A percentile compares a stretch with the other conserved stretches of the same genome.
Evolutionary conservation across 2,329 filamentous ascomycete genomes (phyloP).

Genomic region (Xylariaceae sp.): DNA sequence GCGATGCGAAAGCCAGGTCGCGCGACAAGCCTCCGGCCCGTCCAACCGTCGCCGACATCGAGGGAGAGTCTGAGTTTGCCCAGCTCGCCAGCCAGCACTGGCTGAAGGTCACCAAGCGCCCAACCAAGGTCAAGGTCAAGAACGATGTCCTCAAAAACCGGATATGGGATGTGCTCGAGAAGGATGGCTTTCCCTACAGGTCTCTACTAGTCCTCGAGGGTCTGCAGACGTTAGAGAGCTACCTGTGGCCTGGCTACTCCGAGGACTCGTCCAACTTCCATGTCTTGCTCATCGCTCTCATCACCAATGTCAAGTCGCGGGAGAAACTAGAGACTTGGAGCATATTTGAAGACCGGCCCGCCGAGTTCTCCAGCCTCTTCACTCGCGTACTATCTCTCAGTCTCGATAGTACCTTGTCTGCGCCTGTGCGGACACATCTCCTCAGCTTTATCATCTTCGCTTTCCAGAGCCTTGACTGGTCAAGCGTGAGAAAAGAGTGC

Average conservation of each 20-base stretch:
- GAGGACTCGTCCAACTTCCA: conserved; percentile 90
- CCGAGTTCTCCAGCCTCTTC: conserved; percentile 85
- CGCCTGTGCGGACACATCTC: conserved; percentile 72
- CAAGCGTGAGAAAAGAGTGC: conserved; percentile 90
- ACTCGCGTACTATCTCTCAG: conserved; percentile 85
- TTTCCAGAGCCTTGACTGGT: conserved; percentile 89
- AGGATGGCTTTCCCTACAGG: conserved; percentile 71
- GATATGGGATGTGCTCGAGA: conserved; percentile 85
- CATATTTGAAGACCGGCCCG: conserved; percentile 70
- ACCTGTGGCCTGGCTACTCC: conserved; percentile 89
- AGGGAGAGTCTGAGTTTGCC: conserved; percentile 68
- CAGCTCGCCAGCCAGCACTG: conserved; percentile 81
- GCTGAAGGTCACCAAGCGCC: conserved; percentile 62
- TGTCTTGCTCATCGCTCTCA: conserved; percentile 77
- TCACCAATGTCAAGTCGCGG: conserved; percentile 82
- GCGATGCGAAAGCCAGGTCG: conserved; percentile 41
- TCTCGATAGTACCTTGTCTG: conserved; percentile 64
- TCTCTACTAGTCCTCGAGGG: conserved; percentile 82
- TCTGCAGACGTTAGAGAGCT: conserved; percentile 82
- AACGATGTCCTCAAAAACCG: conserved; percentile 81
- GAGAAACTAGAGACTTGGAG: conserved; percentile 86
- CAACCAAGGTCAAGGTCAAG: conserved; percentile 67
- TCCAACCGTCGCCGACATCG: conserved; percentile 64
- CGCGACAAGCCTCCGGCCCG: conserved; percentile 45
- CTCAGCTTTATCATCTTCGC: conserved; percentile 85